A percentile compares a stretch with the other conserved stretches of the same genome.
These are phyloP conservation scores for Meyerozyma guilliermondii DNA, from an alignment of 1,139 yeast species.

Conservation along the genomic window DNA sequence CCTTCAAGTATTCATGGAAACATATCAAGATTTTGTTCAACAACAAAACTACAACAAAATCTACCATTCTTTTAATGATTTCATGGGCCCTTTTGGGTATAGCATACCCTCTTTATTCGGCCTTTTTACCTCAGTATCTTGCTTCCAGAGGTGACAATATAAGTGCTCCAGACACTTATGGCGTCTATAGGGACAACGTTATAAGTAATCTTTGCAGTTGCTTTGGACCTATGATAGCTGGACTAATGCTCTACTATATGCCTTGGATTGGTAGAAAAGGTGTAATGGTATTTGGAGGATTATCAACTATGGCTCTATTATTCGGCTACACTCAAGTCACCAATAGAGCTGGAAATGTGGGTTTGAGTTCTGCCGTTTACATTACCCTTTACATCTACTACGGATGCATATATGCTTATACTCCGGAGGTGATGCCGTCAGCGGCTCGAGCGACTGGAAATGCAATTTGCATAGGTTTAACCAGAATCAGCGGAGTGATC, in stretches of 20 bases:
- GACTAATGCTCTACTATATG: constrained; percentile 18
- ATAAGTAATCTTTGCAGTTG: constrained; percentile 24
- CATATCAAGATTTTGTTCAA: constrained; percentile 35
- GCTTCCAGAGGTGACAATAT: constrained; percentile 37
- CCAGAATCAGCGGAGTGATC: constrained; percentile 25
- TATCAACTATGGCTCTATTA: constrained; percentile 28
- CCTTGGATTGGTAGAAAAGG: constrained; percentile 29
- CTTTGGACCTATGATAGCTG: constrained; percentile 32
- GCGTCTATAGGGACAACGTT: constrained; percentile 28
- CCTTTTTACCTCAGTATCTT: constrained; percentile 33
- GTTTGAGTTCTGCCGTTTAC: constrained; percentile 24
- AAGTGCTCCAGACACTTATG: constrained; percentile 20
- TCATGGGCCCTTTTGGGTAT: constrained; percentile 37
- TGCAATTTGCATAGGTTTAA: constrained; percentile 25
- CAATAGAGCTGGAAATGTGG: constrained; percentile 25
- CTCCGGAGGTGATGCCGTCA: constrained; percentile 33
- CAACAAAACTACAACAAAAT: constrained; percentile 21
- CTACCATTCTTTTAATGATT: constrained; percentile 24
- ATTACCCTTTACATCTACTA: constrained; percentile 28
- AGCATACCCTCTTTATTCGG: constrained; percentile 33
- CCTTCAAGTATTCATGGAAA: constrained; percentile 13
- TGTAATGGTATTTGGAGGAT: constrained; percentile 27
- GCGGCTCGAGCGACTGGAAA: constrained; percentile 31
- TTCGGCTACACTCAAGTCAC: constrained; percentile 30
- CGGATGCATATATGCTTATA: constrained; percentile 28